These are phyloP conservation scores for Solanum chilense DNA, from an alignment of 257 asterid species.

Conservation along the genomic window DNA sequence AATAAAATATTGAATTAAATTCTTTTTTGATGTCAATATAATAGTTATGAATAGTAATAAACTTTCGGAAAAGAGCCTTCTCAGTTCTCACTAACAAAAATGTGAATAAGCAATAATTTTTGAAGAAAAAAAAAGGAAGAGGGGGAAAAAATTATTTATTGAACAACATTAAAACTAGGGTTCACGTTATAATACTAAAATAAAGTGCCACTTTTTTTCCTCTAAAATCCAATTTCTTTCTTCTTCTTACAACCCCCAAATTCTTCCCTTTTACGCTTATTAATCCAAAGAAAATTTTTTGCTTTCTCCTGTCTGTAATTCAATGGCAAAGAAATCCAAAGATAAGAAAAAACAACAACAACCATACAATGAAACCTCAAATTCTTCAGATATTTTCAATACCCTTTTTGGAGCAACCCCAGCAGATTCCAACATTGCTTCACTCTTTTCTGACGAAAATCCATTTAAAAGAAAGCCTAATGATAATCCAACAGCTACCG, in stretches of 20 bases:
- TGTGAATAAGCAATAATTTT: background rate
- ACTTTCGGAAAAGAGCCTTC: background rate
- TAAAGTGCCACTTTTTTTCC: background rate
- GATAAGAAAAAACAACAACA: conserved; percentile 1
- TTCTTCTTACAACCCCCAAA: background rate
- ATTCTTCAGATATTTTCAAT: conserved; percentile 35
- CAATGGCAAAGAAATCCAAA: conserved; percentile 53
- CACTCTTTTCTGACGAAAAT: conserved; percentile 64
- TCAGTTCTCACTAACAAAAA: background rate
- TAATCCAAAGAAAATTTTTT: background rate
- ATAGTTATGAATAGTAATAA: too few species aligned
- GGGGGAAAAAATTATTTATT: background rate
- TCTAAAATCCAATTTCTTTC: background rate
- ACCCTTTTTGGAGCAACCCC: conserved; percentile 46
- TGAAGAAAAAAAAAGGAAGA: background rate
- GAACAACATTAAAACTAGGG: background rate
- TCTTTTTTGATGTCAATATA: too few species aligned
- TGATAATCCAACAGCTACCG: conserved; percentile 11
- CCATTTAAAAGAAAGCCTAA: conserved; percentile 55
- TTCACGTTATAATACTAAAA: background rate
- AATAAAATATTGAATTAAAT: too few species aligned
- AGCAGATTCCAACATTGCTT: conserved; percentile 16
- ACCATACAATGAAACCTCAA: conserved; percentile 11
- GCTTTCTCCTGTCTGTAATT: background rate
- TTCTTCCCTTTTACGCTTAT: background rate